Evolutionary conservation across 306 rosid species (phyloP), one percentile per base, ranked within the genome.

Genomic region (Trichosanthes cucumerina): DNA sequence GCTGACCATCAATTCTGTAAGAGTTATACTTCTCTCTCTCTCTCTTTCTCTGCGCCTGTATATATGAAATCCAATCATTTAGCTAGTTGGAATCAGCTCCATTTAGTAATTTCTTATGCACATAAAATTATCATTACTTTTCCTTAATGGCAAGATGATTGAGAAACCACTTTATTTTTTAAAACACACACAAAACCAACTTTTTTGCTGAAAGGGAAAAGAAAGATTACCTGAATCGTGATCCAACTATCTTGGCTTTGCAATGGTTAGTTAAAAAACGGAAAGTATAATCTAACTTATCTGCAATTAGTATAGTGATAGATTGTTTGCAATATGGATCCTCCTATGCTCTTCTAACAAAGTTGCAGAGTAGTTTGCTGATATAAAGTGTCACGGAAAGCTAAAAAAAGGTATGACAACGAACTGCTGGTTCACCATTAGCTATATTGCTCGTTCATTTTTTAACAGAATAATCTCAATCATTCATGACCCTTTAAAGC

Each of bases 171-270:
- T 72, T 72, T 16, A 10, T 15, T 43, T 13, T 6, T 13, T 11
- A 68, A 23, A 41, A 6, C 34, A 21, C 28, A 18, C 73, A 38
- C 1, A 5, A 12, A 69, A 21, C 75, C 36, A 43, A 47, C 58
- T n/a, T 72, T 72, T 72, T 46, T 36, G 77, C 24, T 15, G 7
- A 15, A 31, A 47, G 41, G 23, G 56, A 26, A 72, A 72, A 28
- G 59, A 16, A 47, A 72, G 77, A 72, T 72, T 2, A 4, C 43
- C 59, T 7, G 41, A 46, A 50, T 74, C 46, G 9, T 33, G 63
- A 50, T 74, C 78, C 78, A 50, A 74, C 78, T 50, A 26, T 28
- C 77, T 36, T 72, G 59, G 43, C 77, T 72, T 72, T 24, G 10
- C 1, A 72, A 43, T 26, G 75, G 75, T 43, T 72, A 1, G 24